These are phyloP conservation scores for Cicer bijugum DNA, from an alignment of 306 rosid species.

Conservation along the genomic window DNA sequence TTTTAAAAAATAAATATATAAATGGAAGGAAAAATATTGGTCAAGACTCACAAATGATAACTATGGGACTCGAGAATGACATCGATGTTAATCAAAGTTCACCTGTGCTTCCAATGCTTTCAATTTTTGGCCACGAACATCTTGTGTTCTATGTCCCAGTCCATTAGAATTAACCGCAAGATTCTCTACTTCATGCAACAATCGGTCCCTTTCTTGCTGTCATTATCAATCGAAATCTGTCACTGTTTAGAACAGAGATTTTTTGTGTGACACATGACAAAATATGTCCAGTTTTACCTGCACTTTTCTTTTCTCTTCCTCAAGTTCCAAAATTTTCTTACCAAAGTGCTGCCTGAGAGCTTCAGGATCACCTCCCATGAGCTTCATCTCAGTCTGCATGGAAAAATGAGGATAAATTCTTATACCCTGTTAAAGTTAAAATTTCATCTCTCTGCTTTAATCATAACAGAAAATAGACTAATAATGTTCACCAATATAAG, in stretches of 20 bases:
- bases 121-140: constrained; percentile 63
- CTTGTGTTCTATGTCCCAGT: constrained; percentile 59
- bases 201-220: constrained; percentile 76
- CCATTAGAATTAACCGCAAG: constrained; percentile 65
- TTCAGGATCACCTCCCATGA: constrained; percentile 61
- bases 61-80: constrained; percentile 26
- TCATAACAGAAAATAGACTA: constrained; percentile 24
- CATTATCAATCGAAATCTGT: constrained; percentile 47
- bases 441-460: constrained; percentile 28
- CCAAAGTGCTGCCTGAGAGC: constrained; percentile 71
- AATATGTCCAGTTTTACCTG: constrained; percentile 57
- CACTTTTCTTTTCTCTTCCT: constrained; percentile 75
- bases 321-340: constrained; percentile 74
- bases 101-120: constrained; percentile 77
- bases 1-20: background rate
- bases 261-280: background rate
- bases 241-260: constrained; percentile 32
- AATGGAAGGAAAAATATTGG: constrained; percentile 14
- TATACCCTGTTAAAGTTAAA: constrained; percentile 30
- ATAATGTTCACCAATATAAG: constrained; percentile 3
- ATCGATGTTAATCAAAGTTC: constrained; percentile 29
- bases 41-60: constrained; percentile 21
- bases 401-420: constrained; percentile 20
- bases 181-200: constrained; percentile 72
- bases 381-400: constrained; percentile 78